Base-by-base conservation (phyloP, 1,284 basidiomycete species). In the Sporisorium scitamineum region DNA sequence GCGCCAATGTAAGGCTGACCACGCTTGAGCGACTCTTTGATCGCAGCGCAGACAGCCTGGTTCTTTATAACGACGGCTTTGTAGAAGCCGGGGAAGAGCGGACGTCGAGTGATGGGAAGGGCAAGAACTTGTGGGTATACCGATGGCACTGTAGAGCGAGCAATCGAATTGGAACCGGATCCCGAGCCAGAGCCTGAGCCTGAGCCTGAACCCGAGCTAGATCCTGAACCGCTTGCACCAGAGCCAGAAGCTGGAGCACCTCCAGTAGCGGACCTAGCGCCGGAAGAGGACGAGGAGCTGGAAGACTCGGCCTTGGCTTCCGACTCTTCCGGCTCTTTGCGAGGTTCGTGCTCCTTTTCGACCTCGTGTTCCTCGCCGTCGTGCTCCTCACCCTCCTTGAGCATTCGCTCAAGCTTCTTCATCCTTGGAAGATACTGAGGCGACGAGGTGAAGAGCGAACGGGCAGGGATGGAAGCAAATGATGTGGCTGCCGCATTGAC, bases 1-100 rank as follows among this genome's bases (percentile, higher is more conserved):
- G 96, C 97, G 65, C 97, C 96, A 69, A 99, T 90, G 87, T 99
- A 99, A 0, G 95, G 95, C 86, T 98, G 96, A 3, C 96, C 95
- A 56, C 94, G 93, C 82, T 93, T 92, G 90, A 97, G 93, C 89
- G 96, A 93, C 83, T 98, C 95, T 87, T 95, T 94, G 84, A 99
- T 94, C 6, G 95, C 95, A 20, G 92, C 91, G 68, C 98, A 95
- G 39, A 99, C 96, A 0, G 91, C 89, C 1, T 94, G 94, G 55
- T 84, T 73, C 71, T 84, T 85, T 66, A 85, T 83, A 24, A 85
- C 84, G 24, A 85, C 84, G 14, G 83, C 84, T 63, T 85, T 85
- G 90, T 99, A 97, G 86, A 97, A 97, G 51, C 95, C 95, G 13
- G 96, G 96, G 87, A 98, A 98, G 54, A 98, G 91, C 0, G 96